phyloP scores from a whole-genome alignment of 176 grass and related monocot genomes.

The Carex littledalei region DNA sequence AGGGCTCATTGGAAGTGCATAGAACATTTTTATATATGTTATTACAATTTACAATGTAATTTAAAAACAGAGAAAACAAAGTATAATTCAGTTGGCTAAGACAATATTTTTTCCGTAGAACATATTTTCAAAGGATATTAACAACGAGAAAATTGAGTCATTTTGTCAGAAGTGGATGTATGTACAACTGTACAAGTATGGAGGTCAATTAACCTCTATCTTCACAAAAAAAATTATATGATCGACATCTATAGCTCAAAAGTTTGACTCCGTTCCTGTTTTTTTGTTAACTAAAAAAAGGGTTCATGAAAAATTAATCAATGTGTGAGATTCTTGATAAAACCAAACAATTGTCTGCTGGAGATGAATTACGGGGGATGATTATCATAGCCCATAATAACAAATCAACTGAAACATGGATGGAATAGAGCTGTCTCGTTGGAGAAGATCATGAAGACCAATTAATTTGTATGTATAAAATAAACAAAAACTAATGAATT shows the following conservation, averaged over 20 bases:
- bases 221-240: too few species aligned
- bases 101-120: too few species aligned
- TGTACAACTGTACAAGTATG: too few species aligned
- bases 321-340: background rate
- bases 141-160: too few species aligned
- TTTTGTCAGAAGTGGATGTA: too few species aligned
- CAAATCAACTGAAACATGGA: background rate
- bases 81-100: too few species aligned
- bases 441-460: background rate
- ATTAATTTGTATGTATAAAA: constrained; percentile 12
- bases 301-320: background rate
- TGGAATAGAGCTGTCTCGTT: background rate
- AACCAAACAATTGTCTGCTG: background rate
- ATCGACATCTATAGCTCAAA: too few species aligned
- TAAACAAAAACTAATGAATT: background rate
- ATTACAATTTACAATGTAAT: too few species aligned
- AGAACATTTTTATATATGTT: background rate
- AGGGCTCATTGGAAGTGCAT: background rate
- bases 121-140: too few species aligned
- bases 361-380: background rate
- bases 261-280: too few species aligned
- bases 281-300: background rate
- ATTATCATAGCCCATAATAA: background rate
- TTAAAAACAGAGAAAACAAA: too few species aligned
- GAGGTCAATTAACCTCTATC: too few species aligned